Evolutionary conservation across 164 flowering plant species (phyloP).

Genomic region (Taxillus chinensis): DNA sequence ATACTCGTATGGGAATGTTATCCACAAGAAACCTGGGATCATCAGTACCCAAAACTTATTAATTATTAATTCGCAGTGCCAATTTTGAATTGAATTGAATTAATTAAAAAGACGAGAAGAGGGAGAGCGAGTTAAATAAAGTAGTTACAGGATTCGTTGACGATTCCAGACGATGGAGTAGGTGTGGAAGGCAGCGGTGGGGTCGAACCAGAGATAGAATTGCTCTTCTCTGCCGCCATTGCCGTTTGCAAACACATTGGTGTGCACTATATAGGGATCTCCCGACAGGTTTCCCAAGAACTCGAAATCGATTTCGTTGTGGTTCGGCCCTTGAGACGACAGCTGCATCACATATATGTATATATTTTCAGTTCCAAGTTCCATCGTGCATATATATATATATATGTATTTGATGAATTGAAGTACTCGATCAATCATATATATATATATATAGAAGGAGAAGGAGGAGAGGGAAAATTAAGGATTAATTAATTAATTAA

Average conservation of each 20-base stretch:
- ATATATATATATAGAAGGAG: too few species aligned
- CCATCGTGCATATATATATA: too few species aligned
- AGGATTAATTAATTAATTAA: slow-evolving; percentile 5
- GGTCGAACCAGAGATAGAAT: slow-evolving; percentile 1
- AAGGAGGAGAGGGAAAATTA: not conserved
- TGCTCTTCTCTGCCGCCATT: not conserved
- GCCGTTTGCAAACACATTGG: not conserved
- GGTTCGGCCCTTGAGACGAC: not conserved
- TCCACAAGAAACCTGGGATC: slow-evolving; percentile 29
- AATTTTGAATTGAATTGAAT: slow-evolving; percentile 14
- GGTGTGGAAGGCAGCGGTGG: not conserved
- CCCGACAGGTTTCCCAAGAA: not conserved
- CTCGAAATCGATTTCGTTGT: slow-evolving; percentile 1
- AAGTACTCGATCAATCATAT: slow-evolving; percentile 24
- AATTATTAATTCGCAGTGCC: slow-evolving; percentile 12
- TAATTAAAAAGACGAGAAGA: not conserved
- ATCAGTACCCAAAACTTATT: not conserved
- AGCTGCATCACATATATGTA: not conserved
- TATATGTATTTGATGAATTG: slow-evolving; percentile 21
- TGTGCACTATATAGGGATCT: not conserved
- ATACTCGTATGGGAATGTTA: slow-evolving; percentile 29
- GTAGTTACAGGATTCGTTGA: not conserved
- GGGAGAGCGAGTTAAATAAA: not conserved
- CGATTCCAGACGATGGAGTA: not conserved
- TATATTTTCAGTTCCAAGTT: too few species aligned